phyloP scores from a whole-genome alignment of 345 rosid species.

The Ceriops zippeliana region DNA sequence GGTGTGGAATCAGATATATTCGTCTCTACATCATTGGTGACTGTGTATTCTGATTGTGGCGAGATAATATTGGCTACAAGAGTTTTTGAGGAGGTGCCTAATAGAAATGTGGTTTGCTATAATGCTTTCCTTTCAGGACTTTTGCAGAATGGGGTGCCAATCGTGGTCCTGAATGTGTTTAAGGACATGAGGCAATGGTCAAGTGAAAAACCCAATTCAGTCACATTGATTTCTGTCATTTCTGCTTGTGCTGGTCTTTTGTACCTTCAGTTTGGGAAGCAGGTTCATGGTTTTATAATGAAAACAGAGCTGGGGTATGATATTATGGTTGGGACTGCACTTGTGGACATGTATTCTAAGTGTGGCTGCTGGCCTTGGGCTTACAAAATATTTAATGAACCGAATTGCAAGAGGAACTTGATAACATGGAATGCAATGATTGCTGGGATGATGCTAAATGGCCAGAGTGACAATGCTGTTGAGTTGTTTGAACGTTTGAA shows the following conservation, averaged over 20 bases:
- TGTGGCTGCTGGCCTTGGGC: conserved; percentile 51
- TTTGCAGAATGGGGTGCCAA: conserved; percentile 43
- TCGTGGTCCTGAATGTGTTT: conserved; percentile 40
- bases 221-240: conserved; percentile 45
- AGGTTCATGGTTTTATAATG: conserved; percentile 44
- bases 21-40: conserved; percentile 55
- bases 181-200: conserved; percentile 47
- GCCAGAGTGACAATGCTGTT: conserved; percentile 41
- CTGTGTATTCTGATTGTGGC: conserved; percentile 41
- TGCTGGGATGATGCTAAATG: conserved; percentile 58
- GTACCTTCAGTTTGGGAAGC: conserved; percentile 45
- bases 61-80: conserved; percentile 39
- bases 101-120: conserved; percentile 50
- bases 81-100: conserved; percentile 43
- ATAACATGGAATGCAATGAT: conserved; percentile 59
- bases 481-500: conserved; percentile 44
- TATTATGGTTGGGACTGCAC: conserved; percentile 46
- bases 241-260: conserved; percentile 50
- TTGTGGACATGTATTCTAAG: conserved; percentile 63
- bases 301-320: conserved; percentile 35
- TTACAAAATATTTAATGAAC: conserved; percentile 36
- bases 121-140: conserved; percentile 55
- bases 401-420: conserved; percentile 43
- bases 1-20: conserved; percentile 52
- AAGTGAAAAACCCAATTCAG: conserved; percentile 40